Percentiles rank a stretch among this genome's conserved stretches.
Evolutionary conservation across 768 basidiomycete genomes (phyloP).

Genomic region (Boletellus sp.): DNA sequence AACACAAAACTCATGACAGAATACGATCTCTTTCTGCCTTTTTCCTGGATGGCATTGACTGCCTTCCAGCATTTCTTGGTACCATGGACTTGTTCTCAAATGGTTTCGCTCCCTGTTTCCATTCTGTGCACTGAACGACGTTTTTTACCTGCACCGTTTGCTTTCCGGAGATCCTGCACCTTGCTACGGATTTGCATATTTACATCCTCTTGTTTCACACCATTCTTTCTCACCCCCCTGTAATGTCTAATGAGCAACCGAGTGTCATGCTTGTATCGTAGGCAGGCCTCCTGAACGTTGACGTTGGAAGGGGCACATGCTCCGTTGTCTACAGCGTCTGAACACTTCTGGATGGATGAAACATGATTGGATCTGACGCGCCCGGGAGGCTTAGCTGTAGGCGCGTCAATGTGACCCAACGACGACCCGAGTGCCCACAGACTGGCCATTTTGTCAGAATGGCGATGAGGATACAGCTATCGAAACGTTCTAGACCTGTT

Average conservation of each 20-base stretch:
- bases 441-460: no score
- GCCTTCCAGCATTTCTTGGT: conserved; percentile 25
- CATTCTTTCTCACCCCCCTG: conserved; percentile 14
- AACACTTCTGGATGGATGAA: background rate
- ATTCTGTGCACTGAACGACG: conserved; percentile 14
- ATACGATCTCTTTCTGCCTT: conserved; percentile 12
- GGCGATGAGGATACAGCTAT: no score
- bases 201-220: conserved; percentile 17
- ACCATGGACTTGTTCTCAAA: conserved; percentile 16
- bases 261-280: conserved; percentile 31
- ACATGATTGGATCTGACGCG: background rate
- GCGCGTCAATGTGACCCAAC: no score
- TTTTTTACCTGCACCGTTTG: conserved; percentile 15
- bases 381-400: no score
- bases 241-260: conserved; percentile 20
- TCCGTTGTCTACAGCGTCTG: background rate
- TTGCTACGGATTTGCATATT: conserved; percentile 29
- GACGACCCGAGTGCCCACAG: no score
- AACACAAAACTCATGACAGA: conserved; percentile 16
- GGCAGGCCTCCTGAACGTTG: conserved; percentile 11
- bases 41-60: conserved; percentile 25
- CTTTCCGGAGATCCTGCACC: conserved; percentile 13
- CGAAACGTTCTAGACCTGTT: no score
- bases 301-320: conserved; percentile 1
- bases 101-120: conserved; percentile 7